Evolutionary conservation across 2,329 filamentous ascomycete species (phyloP), one percentile per base, ranked within the genome.

Genomic region (Aspergillus spinulosporus): DNA sequence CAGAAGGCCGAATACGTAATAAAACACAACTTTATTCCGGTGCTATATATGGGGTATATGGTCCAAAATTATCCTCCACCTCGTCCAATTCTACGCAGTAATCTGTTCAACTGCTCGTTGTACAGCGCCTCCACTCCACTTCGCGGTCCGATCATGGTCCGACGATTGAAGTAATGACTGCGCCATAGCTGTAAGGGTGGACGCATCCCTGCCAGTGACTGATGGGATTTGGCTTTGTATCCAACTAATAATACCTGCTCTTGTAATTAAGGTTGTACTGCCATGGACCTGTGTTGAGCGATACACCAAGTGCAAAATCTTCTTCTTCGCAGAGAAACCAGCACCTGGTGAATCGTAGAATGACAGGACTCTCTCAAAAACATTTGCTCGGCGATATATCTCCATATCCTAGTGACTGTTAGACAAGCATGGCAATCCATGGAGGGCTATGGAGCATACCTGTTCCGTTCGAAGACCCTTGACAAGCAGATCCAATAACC

Each of bases 201-300:
- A 62, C 28, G 58, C 62, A 31, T 72, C 66, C 54, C 69, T 70
- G 0, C 71, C 74, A 61, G 83, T 81, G 12, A 81, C 78, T 44
- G 73, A 72, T 3, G 79, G 80, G 36, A 82, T 71, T 64, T 85
- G 84, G 57, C 83, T 82, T 57, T 87, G 81, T 6, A 93, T 78
- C 92, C 91, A 96, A 62, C 83, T 87, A 52, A 93, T 71, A 15
- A 89, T 77, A 12, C 89, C 90, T 43, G 88, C 86, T 55, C 92
- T 80, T 1, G 91, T 95, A 37, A 91, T 81, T 45, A 96, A 78
- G n/a, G 88, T 93, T 3, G 87, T 89, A 71, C 88, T 90, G 1
- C 89, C 91, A 1, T 86, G 82, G 32, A 92, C 83, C 45, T 80
- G 81, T 0, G 85, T 86, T 2, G 87, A 85, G 40, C 88, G 82